These are phyloP conservation scores for Purpureocillium takamizusanense DNA, from an alignment of 2,329 filamentous ascomycete species.

Conservation along the genomic window DNA sequence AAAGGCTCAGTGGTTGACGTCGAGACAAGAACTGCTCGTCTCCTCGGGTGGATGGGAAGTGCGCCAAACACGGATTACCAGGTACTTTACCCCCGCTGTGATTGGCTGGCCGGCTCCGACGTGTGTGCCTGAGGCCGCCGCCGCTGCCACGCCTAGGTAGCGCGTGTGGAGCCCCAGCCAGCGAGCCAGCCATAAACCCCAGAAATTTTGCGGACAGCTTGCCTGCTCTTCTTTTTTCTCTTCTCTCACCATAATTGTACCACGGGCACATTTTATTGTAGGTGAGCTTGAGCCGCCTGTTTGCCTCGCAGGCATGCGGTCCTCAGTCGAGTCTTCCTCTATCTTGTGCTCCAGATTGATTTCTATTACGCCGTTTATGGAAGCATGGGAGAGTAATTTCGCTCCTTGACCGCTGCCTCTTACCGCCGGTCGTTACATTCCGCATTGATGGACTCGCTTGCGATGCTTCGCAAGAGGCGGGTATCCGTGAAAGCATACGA, in stretches of 20 bases:
- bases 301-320: constrained; percentile 26
- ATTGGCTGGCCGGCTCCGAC: constrained; percentile 23
- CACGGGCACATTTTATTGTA: constrained; percentile 64
- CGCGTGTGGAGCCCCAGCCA: constrained; percentile 4
- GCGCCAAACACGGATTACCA: constrained; percentile 14
- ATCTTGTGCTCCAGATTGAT: constrained; percentile 61
- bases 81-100: constrained; percentile 34
- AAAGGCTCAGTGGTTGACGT: constrained; percentile 32
- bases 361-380: constrained; percentile 55
- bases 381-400: constrained; percentile 54
- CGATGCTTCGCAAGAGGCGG: too few relatives aligned
- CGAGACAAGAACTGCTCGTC: constrained; percentile 25
- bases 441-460: not conserved
- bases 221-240: constrained; percentile 25
- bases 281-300: constrained; percentile 48
- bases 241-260: constrained; percentile 49
- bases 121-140: constrained; percentile 28
- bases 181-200: too few relatives aligned
- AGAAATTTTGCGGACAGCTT: constrained; percentile 11
- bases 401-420: constrained; percentile 57
- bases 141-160: too few relatives aligned
- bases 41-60: constrained; percentile 26
- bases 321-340: constrained; percentile 59
- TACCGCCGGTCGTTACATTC: constrained; percentile 66
- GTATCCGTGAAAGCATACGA: too few relatives aligned